These are phyloP conservation scores for Candida sanyiensis DNA, from an alignment of 805 yeast species.

Conservation along the genomic window DNA sequence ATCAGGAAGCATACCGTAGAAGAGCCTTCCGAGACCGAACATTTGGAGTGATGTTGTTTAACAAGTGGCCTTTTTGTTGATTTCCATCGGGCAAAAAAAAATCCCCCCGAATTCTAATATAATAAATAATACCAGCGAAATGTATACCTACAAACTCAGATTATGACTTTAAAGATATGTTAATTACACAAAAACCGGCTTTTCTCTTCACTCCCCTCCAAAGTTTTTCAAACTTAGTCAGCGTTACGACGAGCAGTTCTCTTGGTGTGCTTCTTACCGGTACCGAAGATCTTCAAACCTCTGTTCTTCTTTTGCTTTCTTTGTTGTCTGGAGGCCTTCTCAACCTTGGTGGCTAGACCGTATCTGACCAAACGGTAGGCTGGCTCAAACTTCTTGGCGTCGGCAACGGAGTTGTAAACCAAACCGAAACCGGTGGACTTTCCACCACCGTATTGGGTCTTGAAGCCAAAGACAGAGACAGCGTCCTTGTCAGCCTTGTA, in stretches of 20 bases:
- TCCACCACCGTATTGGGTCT: slow-evolving; percentile 99
- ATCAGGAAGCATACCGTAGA: slow-evolving; percentile 41
- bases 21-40: slow-evolving; percentile 57
- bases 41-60: slow-evolving; percentile 26
- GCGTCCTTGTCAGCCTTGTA: slow-evolving; percentile 92
- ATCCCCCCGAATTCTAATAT: too few species aligned
- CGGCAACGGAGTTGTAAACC: slow-evolving; percentile 96
- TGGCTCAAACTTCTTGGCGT: slow-evolving; percentile 98
- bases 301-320: slow-evolving; percentile 99
- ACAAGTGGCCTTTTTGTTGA: background rate
- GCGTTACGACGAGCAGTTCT: slow-evolving; percentile 85
- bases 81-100: background rate
- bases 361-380: slow-evolving; percentile 98
- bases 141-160: background rate
- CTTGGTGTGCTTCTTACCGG: slow-evolving; percentile 92
- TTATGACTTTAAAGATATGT: slow-evolving; percentile 11
- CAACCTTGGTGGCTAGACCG: slow-evolving; percentile 94
- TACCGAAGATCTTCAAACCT: slow-evolving; percentile 98
- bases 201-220: slow-evolving; percentile 6
- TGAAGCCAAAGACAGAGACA: slow-evolving; percentile 97
- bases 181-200: slow-evolving; percentile 11
- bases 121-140: too few species aligned
- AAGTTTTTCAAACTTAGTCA: slow-evolving; percentile 43
- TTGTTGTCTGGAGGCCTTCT: slow-evolving; percentile 98
- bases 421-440: slow-evolving; percentile 99